phyloP scores from a whole-genome alignment of 169 alveolate genomes.

The Pseudocohnilembus persalinus region DNA sequence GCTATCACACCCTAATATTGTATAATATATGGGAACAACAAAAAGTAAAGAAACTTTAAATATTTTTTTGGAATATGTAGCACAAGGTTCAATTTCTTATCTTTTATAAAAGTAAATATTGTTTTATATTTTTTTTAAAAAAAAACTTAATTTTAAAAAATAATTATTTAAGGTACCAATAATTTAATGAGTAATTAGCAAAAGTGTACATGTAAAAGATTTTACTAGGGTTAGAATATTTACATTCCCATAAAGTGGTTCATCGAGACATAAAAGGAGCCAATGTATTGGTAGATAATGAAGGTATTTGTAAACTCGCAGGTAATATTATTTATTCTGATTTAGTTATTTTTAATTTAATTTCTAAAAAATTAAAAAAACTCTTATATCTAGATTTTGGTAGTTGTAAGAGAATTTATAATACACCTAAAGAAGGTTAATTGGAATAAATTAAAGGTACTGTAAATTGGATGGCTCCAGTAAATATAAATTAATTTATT shows the following conservation, averaged over 20 bases:
- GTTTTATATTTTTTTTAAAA: background rate
- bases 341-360: background rate
- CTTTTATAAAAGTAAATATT: constrained; percentile 22
- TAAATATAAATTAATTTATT: constrained; percentile 1
- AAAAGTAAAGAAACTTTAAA: constrained; percentile 32
- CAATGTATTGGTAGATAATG: constrained; percentile 74
- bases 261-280: constrained; percentile 90
- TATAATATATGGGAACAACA: constrained; percentile 39
- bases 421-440: constrained; percentile 7
- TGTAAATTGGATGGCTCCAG: constrained; percentile 86
- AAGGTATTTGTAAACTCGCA: constrained; percentile 83
- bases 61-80: constrained; percentile 62
- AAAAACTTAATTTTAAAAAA: background rate
- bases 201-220: constrained; percentile 64
- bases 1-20: constrained; percentile 48
- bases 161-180: constrained; percentile 33
- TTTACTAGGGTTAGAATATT: constrained; percentile 71
- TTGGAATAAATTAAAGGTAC: constrained; percentile 58
- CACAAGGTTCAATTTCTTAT: constrained; percentile 53
- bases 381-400: constrained; percentile 38
- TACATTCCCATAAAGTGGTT: constrained; percentile 74
- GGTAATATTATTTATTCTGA: constrained; percentile 61
- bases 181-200: constrained; percentile 56
- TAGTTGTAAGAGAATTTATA: constrained; percentile 33
- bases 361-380: constrained; percentile 2